phyloP scores from a whole-genome alignment of 495 filamentous ascomycete genomes.

The Podospora bellae-mahoneyi region DNA sequence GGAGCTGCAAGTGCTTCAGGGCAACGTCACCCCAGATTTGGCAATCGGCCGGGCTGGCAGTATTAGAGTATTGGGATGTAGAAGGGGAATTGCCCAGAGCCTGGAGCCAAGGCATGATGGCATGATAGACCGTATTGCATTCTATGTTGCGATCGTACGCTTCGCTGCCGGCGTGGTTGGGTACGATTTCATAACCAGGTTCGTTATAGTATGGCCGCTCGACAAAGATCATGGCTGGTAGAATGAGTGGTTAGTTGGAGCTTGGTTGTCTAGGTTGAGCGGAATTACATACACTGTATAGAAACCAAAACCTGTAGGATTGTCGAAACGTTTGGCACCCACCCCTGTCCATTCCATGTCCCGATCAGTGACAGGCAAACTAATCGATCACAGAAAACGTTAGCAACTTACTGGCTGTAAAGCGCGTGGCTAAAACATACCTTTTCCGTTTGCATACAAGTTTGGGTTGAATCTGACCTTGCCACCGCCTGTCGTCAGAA shows the following conservation, averaged over 20 bases:
- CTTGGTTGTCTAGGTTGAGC: no score
- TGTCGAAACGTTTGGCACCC: slow-evolving; percentile 53
- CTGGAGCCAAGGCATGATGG: slow-evolving; percentile 49
- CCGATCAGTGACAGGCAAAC: slow-evolving; percentile 59
- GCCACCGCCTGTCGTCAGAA: slow-evolving; percentile 50
- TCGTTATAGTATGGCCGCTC: slow-evolving; percentile 59
- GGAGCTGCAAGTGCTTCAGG: slow-evolving; percentile 24
- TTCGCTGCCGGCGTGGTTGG: slow-evolving; percentile 24
- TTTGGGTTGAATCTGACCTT: slow-evolving; percentile 56
- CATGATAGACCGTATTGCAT: slow-evolving; percentile 41
- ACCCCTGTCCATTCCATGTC: slow-evolving; percentile 55
- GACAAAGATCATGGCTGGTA: slow-evolving; percentile 54
- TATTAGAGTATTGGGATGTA: not conserved
- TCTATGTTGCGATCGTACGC: slow-evolving; percentile 41
- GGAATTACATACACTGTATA: slow-evolving; percentile 45
- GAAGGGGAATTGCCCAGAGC: slow-evolving; percentile 10
- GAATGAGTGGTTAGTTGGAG: not conserved
- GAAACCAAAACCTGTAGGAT: slow-evolving; percentile 58
- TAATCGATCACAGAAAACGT: slow-evolving; percentile 8
- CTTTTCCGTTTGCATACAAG: slow-evolving; percentile 53
- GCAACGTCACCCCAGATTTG: slow-evolving; percentile 25
- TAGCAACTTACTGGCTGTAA: not conserved
- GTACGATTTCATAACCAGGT: slow-evolving; percentile 42
- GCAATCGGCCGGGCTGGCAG: not conserved
- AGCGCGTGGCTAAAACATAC: slow-evolving; percentile 30